Evolutionary conservation across 2,329 filamentous ascomycete species (phyloP).

Genomic region (Alternaria viburni): DNA sequence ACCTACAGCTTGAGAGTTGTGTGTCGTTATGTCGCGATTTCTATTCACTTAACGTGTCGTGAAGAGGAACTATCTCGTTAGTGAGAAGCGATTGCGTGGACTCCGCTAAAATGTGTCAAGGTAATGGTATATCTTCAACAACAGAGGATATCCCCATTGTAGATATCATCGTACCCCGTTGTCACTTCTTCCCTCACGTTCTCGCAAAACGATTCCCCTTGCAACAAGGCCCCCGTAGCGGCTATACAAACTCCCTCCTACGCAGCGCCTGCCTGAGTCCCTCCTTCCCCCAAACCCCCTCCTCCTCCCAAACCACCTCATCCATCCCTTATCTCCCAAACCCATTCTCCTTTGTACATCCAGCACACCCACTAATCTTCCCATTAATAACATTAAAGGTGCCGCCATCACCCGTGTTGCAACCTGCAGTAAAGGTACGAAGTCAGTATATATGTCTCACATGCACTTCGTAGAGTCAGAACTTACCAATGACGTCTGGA

Average conservation of each 20-base stretch:
- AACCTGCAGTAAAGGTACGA: no score
- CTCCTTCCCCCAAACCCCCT: background rate
- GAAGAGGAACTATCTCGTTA: no score
- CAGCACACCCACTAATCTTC: background rate
- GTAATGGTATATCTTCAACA: no score
- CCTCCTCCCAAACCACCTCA: background rate
- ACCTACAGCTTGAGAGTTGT: no score
- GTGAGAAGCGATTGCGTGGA: no score
- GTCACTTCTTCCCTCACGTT: background rate
- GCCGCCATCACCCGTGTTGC: constrained; percentile 1
- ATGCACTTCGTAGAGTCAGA: no score
- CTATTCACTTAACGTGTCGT: no score
- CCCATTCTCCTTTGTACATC: background rate
- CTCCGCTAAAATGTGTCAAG: no score
- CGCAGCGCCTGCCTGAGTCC: background rate
- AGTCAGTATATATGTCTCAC: no score
- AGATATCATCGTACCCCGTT: no score
- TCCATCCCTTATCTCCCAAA: background rate
- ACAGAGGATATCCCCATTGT: no score
- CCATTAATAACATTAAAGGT: background rate
- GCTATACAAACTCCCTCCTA: background rate
- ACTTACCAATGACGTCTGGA: background rate
- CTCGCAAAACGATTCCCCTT: background rate
- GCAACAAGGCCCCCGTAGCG: background rate
- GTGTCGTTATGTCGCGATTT: no score